Conservation (phyloP, 805 yeast genomes). For the Zygotorulaspora danielsina region DNA sequence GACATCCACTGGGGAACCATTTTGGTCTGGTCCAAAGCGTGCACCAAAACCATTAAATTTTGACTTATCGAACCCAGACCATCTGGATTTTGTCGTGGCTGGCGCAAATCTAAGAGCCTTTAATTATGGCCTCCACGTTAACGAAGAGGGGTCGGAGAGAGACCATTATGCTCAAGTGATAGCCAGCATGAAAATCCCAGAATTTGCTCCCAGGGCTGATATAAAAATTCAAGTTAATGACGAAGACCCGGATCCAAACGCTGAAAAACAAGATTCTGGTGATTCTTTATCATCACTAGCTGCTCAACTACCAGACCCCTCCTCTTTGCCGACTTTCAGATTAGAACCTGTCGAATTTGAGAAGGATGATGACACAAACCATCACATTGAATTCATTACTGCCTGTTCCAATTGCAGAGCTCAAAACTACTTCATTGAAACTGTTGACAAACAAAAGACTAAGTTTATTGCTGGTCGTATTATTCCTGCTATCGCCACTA, state of each 20-base stretch:
- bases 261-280: slow-evolving; percentile 46
- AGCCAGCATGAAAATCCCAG: slow-evolving; percentile 46
- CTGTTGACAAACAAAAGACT: slow-evolving; percentile 85
- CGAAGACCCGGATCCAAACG: slow-evolving; percentile 84
- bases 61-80: slow-evolving; percentile 71
- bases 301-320: slow-evolving; percentile 79
- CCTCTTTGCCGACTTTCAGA: slow-evolving; percentile 83
- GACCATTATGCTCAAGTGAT: slow-evolving; percentile 52
- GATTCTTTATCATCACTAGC: slow-evolving; percentile 67
- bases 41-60: slow-evolving; percentile 85
- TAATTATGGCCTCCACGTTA: slow-evolving; percentile 85
- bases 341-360: slow-evolving; percentile 90
- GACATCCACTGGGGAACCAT: slow-evolving; percentile 85
- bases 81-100: slow-evolving; percentile 75
- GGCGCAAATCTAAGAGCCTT: slow-evolving; percentile 90
- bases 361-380: slow-evolving; percentile 95
- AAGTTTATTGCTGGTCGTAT: slow-evolving; percentile 98
- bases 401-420: slow-evolving; percentile 98
- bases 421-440: slow-evolving; percentile 77
- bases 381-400: slow-evolving; percentile 91
- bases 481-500: slow-evolving; percentile 98
- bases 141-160: slow-evolving; percentile 47
- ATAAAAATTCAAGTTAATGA: slow-evolving; percentile 80
- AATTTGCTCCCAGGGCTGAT: slow-evolving; percentile 71
- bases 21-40: slow-evolving; percentile 97